Conservation (phyloP, 768 basidiomycete genomes). For the Mycena galericulata region DNA sequence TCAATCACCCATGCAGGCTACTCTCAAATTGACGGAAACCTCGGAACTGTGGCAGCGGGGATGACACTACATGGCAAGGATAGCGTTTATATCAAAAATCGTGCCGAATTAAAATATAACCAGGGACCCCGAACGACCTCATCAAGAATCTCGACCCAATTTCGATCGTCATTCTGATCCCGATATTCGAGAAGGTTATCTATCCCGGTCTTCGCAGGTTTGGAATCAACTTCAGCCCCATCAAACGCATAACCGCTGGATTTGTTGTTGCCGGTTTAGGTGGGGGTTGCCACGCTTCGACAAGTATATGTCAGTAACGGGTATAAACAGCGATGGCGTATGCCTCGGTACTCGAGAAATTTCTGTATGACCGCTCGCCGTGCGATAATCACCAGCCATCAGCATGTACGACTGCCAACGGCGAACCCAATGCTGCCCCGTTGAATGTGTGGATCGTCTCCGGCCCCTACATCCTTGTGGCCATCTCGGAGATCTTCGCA, state of each 20-base stretch:
- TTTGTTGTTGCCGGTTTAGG: constrained; percentile 62
- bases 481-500: constrained; percentile 67
- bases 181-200: too few species aligned
- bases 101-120: too few species aligned
- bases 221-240: too few species aligned
- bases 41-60: constrained; percentile 60
- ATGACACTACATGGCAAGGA: too few species aligned
- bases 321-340: constrained; percentile 59
- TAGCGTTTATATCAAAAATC: too few species aligned
- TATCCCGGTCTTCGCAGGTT: too few species aligned
- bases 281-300: constrained; percentile 15
- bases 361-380: constrained; percentile 56
- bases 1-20: constrained; percentile 53
- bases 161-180: too few species aligned
- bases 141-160: too few species aligned
- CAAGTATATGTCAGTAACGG: too few species aligned
- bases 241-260: constrained; percentile 63
- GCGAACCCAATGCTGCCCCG: too few species aligned
- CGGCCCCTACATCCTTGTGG: constrained; percentile 68
- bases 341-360: constrained; percentile 61
- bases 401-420: constrained; percentile 48
- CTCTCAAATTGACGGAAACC: constrained; percentile 65
- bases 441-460: constrained; percentile 66
- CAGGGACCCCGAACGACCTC: too few species aligned
- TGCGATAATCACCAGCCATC: constrained; percentile 59